These are phyloP conservation scores for Phytophthora multivora DNA, from an alignment of 352 stramenopile genomes.

Conservation along the genomic window DNA sequence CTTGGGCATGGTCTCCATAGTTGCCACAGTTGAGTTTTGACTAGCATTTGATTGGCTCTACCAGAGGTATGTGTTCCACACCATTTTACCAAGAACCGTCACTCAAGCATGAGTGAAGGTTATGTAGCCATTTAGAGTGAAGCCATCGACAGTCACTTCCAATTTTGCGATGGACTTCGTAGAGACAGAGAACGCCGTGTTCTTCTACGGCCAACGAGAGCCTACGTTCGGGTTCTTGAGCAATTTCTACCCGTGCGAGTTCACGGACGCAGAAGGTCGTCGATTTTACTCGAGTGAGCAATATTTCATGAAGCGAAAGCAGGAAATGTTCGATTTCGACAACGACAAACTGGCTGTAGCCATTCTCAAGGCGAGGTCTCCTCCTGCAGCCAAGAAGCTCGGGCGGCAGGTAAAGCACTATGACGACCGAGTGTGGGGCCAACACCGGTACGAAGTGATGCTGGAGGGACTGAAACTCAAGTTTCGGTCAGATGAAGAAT, in stretches of 20 bases:
- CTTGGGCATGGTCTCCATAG: conserved; percentile 26
- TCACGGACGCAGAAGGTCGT: conserved; percentile 37
- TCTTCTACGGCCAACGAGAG: conserved; percentile 59
- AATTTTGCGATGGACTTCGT: conserved; percentile 29
- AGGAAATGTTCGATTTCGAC: conserved; percentile 60
- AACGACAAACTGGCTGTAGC: conserved; percentile 46
- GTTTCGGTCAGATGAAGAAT: conserved; percentile 41
- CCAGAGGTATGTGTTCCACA: background rate
- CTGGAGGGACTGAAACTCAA: conserved; percentile 71
- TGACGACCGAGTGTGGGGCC: conserved; percentile 51
- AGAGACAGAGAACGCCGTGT: conserved; percentile 46
- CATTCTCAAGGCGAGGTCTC: conserved; percentile 55
- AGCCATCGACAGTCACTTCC: background rate
- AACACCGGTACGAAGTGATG: conserved; percentile 51
- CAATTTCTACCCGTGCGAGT: conserved; percentile 67
- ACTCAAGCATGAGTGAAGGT: conserved; percentile 1
- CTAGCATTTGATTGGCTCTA: conserved; percentile 6
- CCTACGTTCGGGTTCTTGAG: conserved; percentile 53
- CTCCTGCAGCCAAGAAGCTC: conserved; percentile 52
- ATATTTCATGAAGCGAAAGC: conserved; percentile 78
- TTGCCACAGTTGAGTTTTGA: background rate
- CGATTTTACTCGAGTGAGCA: conserved; percentile 72
- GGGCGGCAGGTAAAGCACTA: conserved; percentile 60
- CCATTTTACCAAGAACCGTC: too few species aligned
- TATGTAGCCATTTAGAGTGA: background rate